phyloP scores from a whole-genome alignment of 805 yeast genomes.

The Kuraishia molischiana region DNA sequence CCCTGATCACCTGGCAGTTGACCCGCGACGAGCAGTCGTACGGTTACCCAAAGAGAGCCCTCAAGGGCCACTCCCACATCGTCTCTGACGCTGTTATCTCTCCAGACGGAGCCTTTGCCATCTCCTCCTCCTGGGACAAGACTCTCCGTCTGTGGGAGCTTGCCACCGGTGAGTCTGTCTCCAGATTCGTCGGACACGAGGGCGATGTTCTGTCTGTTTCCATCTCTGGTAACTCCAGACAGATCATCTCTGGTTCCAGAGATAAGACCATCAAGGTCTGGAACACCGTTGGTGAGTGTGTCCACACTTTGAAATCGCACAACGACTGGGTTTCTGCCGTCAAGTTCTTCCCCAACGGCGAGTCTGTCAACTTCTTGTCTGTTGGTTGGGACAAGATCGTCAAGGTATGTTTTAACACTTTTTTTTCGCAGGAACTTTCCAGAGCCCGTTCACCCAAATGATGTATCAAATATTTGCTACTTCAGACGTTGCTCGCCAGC shows the following conservation, averaged over 20 bases:
- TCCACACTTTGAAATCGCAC: slow-evolving; percentile 92
- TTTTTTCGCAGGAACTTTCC: neutral
- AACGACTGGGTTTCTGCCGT: slow-evolving; percentile 98
- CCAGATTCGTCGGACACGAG: slow-evolving; percentile 96
- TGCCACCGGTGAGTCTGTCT: slow-evolving; percentile 85
- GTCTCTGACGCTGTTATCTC: slow-evolving; percentile 97
- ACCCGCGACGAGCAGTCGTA: slow-evolving; percentile 91
- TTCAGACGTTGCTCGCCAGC: slow-evolving; percentile 71
- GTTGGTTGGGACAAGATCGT: slow-evolving; percentile 99
- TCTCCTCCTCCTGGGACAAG: slow-evolving; percentile 99
- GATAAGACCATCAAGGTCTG: slow-evolving; percentile 98
- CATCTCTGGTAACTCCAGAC: slow-evolving; percentile 92
- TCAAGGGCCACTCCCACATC: slow-evolving; percentile 98
- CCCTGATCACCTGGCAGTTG: slow-evolving; percentile 96
- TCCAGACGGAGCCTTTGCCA: slow-evolving; percentile 94
- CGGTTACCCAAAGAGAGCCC: slow-evolving; percentile 97
- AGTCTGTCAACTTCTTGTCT: slow-evolving; percentile 75
- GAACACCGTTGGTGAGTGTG: slow-evolving; percentile 98
- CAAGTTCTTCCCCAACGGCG: slow-evolving; percentile 85
- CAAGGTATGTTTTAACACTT: slow-evolving; percentile 69
- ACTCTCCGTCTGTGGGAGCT: slow-evolving; percentile 98
- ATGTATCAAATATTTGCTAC: slow-evolving; percentile 96
- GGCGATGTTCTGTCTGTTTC: slow-evolving; percentile 97
- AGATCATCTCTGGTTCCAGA: slow-evolving; percentile 97
- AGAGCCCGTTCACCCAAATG: slow-evolving; percentile 33